Conservation (phyloP, 179 eudicot species). For the Sideroxylon spinosum region DNA sequence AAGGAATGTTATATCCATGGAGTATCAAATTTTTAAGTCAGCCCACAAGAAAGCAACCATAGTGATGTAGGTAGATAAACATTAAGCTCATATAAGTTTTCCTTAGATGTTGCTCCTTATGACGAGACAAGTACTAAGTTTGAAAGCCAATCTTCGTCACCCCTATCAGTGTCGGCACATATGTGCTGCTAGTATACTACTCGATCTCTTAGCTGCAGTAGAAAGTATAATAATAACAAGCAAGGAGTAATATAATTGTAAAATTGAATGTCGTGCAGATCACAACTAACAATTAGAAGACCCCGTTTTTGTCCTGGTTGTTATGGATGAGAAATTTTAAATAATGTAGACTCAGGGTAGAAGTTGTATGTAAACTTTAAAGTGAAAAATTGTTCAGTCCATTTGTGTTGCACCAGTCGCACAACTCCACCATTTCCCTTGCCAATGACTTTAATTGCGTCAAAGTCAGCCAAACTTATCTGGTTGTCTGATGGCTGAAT, state of each 20-base stretch:
- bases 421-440: conserved; percentile 95
- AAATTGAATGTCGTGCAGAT: background rate
- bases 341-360: background rate
- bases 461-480: conserved; percentile 88
- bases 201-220: background rate
- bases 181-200: background rate
- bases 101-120: background rate
- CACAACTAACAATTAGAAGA: background rate
- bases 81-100: background rate
- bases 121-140: background rate
- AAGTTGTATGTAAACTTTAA: conserved; percentile 55
- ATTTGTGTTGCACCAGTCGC: conserved; percentile 93
- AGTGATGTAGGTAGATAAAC: no score
- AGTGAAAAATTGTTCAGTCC: conserved; percentile 97
- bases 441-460: conserved; percentile 85
- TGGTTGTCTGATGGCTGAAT: conserved; percentile 89
- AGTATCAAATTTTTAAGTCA: no score
- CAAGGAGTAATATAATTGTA: background rate
- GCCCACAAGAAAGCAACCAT: no score
- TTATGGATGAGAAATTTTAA: background rate
- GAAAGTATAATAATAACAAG: background rate
- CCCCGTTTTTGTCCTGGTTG: background rate
- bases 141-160: no score
- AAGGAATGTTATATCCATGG: no score
- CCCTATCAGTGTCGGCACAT: background rate